Percentiles rank a stretch among this genome's conserved stretches.
Evolutionary conservation across 2,329 filamentous ascomycete genomes (phyloP).

Genomic region (Verticillium longisporum): DNA sequence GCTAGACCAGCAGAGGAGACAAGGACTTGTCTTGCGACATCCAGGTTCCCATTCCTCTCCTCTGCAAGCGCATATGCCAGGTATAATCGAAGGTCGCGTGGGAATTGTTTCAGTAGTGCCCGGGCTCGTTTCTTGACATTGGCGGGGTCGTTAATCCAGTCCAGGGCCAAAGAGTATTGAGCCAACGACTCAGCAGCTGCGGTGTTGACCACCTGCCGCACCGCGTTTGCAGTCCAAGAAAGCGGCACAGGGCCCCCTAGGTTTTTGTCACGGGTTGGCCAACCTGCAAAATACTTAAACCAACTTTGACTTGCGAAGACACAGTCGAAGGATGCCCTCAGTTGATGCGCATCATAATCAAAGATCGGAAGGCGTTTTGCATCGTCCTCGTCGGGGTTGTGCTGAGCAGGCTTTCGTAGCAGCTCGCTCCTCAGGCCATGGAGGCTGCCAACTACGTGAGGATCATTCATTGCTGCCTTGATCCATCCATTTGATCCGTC

Average conservation of each 20-base stretch:
- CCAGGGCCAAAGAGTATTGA: constrained; percentile 65
- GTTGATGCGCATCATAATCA: constrained; percentile 17
- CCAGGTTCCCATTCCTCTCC: constrained; percentile 45
- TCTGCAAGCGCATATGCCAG: constrained; percentile 75
- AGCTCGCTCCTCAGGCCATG: constrained; percentile 4
- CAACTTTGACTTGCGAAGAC: constrained; percentile 41
- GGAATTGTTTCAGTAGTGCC: constrained; percentile 59
- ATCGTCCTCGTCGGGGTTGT: constrained; percentile 4
- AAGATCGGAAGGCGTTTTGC: constrained; percentile 16
- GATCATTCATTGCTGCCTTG: constrained; percentile 21
- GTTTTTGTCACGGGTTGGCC: constrained; percentile 10
- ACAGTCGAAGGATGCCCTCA: constrained; percentile 37
- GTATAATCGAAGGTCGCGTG: constrained; percentile 62
- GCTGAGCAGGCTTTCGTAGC: constrained; percentile 3
- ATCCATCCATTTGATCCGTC: constrained; percentile 21
- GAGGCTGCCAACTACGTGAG: background rate
- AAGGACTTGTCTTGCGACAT: constrained; percentile 59
- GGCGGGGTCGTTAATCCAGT: constrained; percentile 45
- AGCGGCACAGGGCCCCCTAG: constrained; percentile 26
- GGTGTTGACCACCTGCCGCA: constrained; percentile 49
- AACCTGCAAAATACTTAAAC: constrained; percentile 35
- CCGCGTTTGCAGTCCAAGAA: constrained; percentile 40
- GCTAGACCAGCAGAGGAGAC: constrained; percentile 48
- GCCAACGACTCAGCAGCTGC: constrained; percentile 47
- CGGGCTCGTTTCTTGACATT: constrained; percentile 66